Conservation (phyloP, 202 grass and related monocot species). For the Setaria viridis region DNA sequence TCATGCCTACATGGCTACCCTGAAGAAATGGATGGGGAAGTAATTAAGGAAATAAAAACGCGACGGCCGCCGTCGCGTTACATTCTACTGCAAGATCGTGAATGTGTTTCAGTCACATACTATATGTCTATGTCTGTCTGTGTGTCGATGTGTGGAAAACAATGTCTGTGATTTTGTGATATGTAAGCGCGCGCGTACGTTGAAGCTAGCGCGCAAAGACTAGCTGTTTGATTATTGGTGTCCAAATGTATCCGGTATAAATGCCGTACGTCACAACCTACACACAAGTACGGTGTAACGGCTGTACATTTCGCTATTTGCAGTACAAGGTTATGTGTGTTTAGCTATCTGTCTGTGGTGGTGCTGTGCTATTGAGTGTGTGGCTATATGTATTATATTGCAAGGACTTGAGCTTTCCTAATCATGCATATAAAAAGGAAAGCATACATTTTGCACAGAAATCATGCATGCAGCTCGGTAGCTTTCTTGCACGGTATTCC, state of each 20-base stretch:
- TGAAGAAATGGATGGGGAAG: slow-evolving; percentile 38
- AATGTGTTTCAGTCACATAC: neutral
- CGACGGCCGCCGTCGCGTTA: neutral
- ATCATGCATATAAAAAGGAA: no score
- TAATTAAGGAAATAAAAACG: slow-evolving; percentile 42
- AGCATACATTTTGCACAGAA: no score
- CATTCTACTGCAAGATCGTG: slow-evolving; percentile 26
- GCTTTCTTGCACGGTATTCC: no score
- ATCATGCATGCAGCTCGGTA: no score
- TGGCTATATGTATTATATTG: neutral
- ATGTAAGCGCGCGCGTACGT: neutral
- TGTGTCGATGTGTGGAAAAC: neutral
- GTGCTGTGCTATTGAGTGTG: neutral
- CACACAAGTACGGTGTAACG: slow-evolving; percentile 2
- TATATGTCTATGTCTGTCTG: neutral
- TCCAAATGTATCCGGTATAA: slow-evolving; percentile 26
- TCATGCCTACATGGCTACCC: slow-evolving; percentile 79
- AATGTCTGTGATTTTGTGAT: slow-evolving; percentile 42
- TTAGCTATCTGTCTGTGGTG: neutral
- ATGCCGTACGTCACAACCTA: slow-evolving; percentile 8
- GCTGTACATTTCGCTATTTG: neutral
- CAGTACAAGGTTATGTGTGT: neutral
- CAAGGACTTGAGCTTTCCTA: no score
- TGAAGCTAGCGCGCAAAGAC: slow-evolving; percentile 11
- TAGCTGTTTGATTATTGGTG: neutral